Evolutionary conservation across 2,329 filamentous ascomycete genomes (phyloP), one percentile per base, ranked within the genome.

Genomic region (Cladosporium sp.): DNA sequence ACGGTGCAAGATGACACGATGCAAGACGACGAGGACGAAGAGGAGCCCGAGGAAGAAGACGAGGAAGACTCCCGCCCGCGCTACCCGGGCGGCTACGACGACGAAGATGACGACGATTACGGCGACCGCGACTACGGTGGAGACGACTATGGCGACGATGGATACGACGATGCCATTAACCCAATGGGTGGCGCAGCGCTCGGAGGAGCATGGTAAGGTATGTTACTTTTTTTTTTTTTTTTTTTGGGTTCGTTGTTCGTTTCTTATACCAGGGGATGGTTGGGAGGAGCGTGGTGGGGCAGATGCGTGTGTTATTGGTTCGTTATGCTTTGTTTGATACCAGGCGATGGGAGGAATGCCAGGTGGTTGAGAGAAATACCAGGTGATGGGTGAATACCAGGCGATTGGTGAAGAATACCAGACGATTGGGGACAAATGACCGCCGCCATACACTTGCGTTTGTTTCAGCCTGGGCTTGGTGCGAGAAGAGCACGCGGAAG

Each of bases 71-170:
- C 42, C 22, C 47, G 48, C 24, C 27, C 43, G 20, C 37, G 39
- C 38, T 42, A 54, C 27, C 47, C 40, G 6, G 42, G 37, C 15
- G 39, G 51, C 15, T 52, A 50, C n/a, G 53, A 55, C 12, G 53
- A 58, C 17, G 54, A 56, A 3, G 56, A 60, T 20, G 56, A 58
- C 37, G 55, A 55, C 15, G 58, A 54, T 15, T 53, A 54, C 13
- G 58, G 47, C 6, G 58, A 56, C 18, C 54, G 52, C 11, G 54
- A 47, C 13, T 56, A 62, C 1, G 62, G 29, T 17, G 29, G 37
- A 48, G 54, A 50, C 4, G 53, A 54, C 18, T 54, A 57, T n/a
- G 55, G 51, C 11, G 56, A 60, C n/a, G 58, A 58, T 34, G 56
- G 55, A 13, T 58, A 54, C 30, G 55, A 55, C 17, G 58, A 48